Conservation (phyloP, 345 rosid species). For the Eucalyptus cloeziana region DNA sequence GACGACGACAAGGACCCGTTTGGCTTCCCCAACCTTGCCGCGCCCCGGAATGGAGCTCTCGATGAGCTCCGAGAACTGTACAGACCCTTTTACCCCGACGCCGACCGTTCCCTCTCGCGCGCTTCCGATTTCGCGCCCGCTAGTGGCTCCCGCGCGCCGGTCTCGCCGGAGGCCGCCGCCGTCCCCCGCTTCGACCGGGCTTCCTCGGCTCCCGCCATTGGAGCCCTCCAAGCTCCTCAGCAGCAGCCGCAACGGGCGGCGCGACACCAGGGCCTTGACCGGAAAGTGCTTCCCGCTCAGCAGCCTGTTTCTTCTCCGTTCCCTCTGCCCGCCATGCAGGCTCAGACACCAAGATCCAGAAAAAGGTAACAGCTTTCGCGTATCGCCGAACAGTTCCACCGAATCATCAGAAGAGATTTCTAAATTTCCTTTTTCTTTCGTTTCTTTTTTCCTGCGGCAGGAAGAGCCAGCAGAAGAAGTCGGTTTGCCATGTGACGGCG, state of each 20-base stretch:
- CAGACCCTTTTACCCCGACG: slow-evolving; percentile 19
- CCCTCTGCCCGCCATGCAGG: not conserved
- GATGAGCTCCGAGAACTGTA: slow-evolving; percentile 48
- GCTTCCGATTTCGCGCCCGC: not conserved
- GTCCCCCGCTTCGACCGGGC: not conserved
- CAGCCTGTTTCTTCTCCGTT: not conserved
- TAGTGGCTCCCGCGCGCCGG: not conserved
- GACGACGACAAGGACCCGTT: slow-evolving; percentile 15
- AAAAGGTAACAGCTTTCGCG: slow-evolving; percentile 10
- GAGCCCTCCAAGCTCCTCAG: not conserved
- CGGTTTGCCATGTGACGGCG: slow-evolving; percentile 54
- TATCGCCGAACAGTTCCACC: slow-evolving; percentile 3
- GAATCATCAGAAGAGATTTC: not conserved
- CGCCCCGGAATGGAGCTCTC: not conserved
- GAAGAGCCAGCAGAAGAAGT: slow-evolving; percentile 55
- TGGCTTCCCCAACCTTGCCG: slow-evolving; percentile 10
- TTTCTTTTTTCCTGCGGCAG: slow-evolving; percentile 14
- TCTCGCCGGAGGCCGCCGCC: not conserved
- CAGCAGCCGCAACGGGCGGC: not conserved
- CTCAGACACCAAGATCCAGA: slow-evolving; percentile 34
- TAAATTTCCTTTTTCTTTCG: not conserved
- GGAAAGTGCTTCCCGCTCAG: not conserved
- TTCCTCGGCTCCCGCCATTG: not conserved
- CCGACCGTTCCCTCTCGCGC: not conserved
- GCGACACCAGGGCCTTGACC: not conserved